Evolutionary conservation across 306 rosid species (phyloP).

Genomic region (Cercis canadensis): DNA sequence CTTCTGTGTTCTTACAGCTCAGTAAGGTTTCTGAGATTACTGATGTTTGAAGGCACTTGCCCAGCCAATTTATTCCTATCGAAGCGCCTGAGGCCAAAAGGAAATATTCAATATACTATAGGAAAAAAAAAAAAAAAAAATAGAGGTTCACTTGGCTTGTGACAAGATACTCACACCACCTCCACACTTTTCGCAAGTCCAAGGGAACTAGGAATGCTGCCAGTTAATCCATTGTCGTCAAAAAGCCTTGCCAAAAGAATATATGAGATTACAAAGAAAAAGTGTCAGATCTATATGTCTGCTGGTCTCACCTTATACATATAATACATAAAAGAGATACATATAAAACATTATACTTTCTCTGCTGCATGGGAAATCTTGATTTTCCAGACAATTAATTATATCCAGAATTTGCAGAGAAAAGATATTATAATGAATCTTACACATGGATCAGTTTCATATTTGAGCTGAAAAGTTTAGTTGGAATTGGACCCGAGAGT

Average conservation of each 20-base stretch:
- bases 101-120: conserved; percentile 8
- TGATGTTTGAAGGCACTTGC: conserved; percentile 51
- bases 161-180: conserved; percentile 68
- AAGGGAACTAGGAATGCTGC: conserved; percentile 56
- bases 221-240: conserved; percentile 50
- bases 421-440: conserved; percentile 38
- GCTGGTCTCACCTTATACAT: not conserved
- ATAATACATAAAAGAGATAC: not conserved
- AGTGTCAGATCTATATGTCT: not conserved
- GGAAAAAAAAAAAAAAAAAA: conserved; percentile 13
- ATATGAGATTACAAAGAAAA: not conserved
- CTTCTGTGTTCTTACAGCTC: conserved; percentile 59
- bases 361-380: conserved; percentile 18
- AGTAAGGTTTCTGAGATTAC: conserved; percentile 40
- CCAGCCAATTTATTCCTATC: conserved; percentile 57
- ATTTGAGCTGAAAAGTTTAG: conserved; percentile 49
- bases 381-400: conserved; percentile 11
- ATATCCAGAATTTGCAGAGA: conserved; percentile 1
- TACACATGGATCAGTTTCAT: conserved; percentile 66
- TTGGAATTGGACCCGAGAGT: conserved; percentile 55
- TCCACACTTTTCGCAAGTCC: conserved; percentile 46
- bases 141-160: conserved; percentile 8
- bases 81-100: conserved; percentile 59
- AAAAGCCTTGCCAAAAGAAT: conserved; percentile 58
- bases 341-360: not conserved